Evolutionary conservation across 495 filamentous ascomycete species (phyloP), one percentile per base, ranked within the genome.

Genomic region (Penicillium diatomitis): DNA sequence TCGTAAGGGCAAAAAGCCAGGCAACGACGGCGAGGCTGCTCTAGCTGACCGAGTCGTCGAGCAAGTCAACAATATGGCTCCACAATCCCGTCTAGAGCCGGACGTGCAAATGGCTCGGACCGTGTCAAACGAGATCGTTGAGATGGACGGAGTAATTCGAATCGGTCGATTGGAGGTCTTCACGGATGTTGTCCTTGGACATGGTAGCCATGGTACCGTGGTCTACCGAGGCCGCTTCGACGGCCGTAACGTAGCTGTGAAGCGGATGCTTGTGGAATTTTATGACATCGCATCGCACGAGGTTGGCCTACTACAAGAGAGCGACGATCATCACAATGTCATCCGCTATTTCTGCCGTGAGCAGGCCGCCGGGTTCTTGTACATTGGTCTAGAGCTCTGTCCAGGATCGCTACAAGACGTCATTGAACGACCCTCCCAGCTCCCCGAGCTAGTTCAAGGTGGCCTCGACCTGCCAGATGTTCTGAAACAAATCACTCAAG

Each of bases 361-460:
- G 58, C 81, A 88, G 55, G 86, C 87, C 6, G 77, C 83, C 10
- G 83, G 85, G n/a, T 98, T 98, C 65, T 75, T 96, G 27, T 98
- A 97, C 61, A 98, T 98, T 60, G 92, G 90, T 0, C 69, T 98
- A 10, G 92, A 98, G 66, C 79, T 95, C n/a, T 98, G 94, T 61
- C 87, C 89, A 4, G 91, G 90, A 4, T 96, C 90, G 10, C 71
- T 98, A 12, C 90, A 87, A 45, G 91, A 98, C 59, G 79, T 96
- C 20, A 78, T 94, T 42, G 82, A 87, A 52, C 85, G 84, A 51
- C 82, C 82, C 0, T 66, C 68, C 1, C 80, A 77, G 35, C 76
- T 83, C 56, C 82, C 78, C 2, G 71, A 79, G 41, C 63, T 82
- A 28, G 71, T 75, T 7, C 68, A 77, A 38, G 68, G 63, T 41